Evolutionary conservation across 129 eudicot genomes (phyloP).

Genomic region (Oenanthe sinensis): DNA sequence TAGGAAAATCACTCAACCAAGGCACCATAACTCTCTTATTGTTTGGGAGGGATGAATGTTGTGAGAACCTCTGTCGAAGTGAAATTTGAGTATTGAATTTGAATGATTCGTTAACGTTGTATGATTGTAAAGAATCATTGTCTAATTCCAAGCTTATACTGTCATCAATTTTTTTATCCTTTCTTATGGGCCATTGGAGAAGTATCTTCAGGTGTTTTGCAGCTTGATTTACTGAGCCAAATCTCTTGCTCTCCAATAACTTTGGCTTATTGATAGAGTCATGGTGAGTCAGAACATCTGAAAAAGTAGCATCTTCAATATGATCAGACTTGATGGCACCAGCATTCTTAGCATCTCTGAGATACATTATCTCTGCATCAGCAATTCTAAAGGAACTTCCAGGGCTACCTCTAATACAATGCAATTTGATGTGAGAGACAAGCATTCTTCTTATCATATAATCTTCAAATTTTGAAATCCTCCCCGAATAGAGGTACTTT

Average conservation of each 20-base stretch:
- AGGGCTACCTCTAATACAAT: slow-evolving; percentile 69
- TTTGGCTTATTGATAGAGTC: slow-evolving; percentile 28
- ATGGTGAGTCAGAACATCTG: slow-evolving; percentile 36
- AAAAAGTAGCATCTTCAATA: slow-evolving; percentile 25
- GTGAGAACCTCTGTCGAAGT: slow-evolving; percentile 39
- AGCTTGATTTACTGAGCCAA: slow-evolving; percentile 24
- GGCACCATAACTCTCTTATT: slow-evolving; percentile 21
- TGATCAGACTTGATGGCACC: slow-evolving; percentile 16
- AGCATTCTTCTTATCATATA: slow-evolving; percentile 43
- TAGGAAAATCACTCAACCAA: slow-evolving; percentile 20
- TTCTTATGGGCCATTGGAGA: slow-evolving; percentile 38
- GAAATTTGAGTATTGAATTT: slow-evolving; percentile 30
- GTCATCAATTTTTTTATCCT: slow-evolving; percentile 20
- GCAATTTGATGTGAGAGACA: slow-evolving; percentile 48
- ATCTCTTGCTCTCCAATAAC: slow-evolving; percentile 11
- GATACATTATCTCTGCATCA: slow-evolving; percentile 53
- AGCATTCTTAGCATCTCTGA: slow-evolving; percentile 29
- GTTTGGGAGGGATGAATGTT: slow-evolving; percentile 24
- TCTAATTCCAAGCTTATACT: slow-evolving; percentile 8
- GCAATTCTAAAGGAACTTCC: slow-evolving; percentile 70
- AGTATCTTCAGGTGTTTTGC: slow-evolving; percentile 41
- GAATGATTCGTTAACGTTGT: slow-evolving; percentile 11
- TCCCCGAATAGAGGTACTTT: slow-evolving; percentile 64
- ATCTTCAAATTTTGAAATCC: slow-evolving; percentile 43
- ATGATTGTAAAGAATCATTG: slow-evolving; percentile 26